Base-by-base conservation (phyloP, 1,284 basidiomycete species). In the Rhodotorula glutinis region DNA sequence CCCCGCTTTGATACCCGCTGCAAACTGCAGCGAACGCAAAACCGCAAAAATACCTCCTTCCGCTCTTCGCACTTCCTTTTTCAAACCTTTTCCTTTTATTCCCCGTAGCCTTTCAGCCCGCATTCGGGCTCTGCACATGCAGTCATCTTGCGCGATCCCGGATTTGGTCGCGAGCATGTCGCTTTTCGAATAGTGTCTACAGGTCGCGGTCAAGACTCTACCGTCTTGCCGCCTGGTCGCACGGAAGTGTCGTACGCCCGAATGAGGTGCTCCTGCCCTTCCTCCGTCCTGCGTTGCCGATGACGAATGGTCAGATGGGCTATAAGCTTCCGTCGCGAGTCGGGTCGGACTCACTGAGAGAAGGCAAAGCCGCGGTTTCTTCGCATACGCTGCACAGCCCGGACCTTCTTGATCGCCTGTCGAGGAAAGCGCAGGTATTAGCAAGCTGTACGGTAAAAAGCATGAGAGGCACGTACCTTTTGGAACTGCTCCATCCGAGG, bases 341-440 rank as follows among this genome's bases (percentile, higher is more conserved):
- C n/a, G n/a, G 33, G 33, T 38, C 33, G 33, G n/a, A 38, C 71
- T n/a, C 13, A 70, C 79, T 97, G 93, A 76, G 89, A 92, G 83
- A 98, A 98, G 2, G 94, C 93, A 77, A 97, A 97, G 1, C 93
- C 93, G 65, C 94, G 86, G 75, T 92, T 95, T 67, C 90, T 85
- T 27, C 93, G 87, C 89, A 97, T 91, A 52, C 93, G 87, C 77
- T 97, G 94, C 2, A 92, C 90, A 0, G 93, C 94, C 43, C 94
- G 87, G 17, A 97, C 94, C 78, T 97, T 97, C 80, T 96, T 96
- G 83, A 97, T 97, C 11, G 93, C 93, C 79, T 96, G 63, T 23
- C 54, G 33, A 38, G 33, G 11, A 38, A 38, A 38, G 33, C 33
- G 33, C n/a, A n/a, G n/a, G n/a, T n/a, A n/a, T n/a, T n/a, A n/a